Evolutionary conservation across 306 rosid genomes (phyloP), one percentile per base, ranked within the genome.

Genomic region (Abrus precatorius): DNA sequence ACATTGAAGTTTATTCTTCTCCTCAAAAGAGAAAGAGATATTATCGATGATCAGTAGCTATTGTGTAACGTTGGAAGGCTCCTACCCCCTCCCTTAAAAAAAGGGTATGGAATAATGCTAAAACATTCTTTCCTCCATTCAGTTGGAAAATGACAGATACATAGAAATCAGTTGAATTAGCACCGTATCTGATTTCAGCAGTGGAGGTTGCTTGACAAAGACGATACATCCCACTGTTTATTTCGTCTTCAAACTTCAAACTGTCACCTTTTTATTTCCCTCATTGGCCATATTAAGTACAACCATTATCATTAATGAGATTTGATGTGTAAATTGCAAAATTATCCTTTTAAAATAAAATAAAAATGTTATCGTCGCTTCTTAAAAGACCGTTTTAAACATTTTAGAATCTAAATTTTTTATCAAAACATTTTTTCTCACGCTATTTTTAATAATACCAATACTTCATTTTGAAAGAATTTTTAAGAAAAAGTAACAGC

Each of bases 91-190:
- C 5, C 4, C 33, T 5, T 9, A 7, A 48, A 45, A 48, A 54
- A 40, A 56, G 47, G 36, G 70, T 3, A 30, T 33, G 47, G 72
- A 75, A 74, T 67, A 67, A 74, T 56, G 34, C 48, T 47, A 49
- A 12, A 78, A 34, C 85, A 66, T 81, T 66, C 64, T 41, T 55
- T 47, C 29, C 54, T 59, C 76, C 45, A 20, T 44, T 55, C 29
- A 1, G 38, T 81, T 54, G 36, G 85, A 56, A 75, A 47, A 56
- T 66, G 80, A 67, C 64, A 36, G 50, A 45, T 12, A 9, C 64
- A 43, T 44, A 67, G 27, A 64, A 65, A 65, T 65, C 27, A 69
- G 43, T 48, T 59, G 63, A 34, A 57, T 48, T 69, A 30, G 83
- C 52, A 11, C 50, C 41, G 54, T 52, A 77, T 69, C 47, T 48